Evolutionary conservation across 306 rosid species (phyloP), one percentile per base, ranked within the genome.

Genomic region (Prosopis cineraria): DNA sequence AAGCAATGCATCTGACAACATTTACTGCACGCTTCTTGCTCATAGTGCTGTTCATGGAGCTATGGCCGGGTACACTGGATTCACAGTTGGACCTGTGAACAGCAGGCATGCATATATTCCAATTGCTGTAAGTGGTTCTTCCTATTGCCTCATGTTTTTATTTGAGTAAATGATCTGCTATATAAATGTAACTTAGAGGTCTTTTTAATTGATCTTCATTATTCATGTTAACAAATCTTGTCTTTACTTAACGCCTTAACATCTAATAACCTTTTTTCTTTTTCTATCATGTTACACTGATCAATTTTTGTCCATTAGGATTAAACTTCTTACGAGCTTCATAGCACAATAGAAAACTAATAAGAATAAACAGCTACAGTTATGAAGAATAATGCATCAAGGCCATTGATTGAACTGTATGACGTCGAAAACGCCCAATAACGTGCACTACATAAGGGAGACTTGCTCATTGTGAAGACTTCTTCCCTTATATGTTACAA

Each of bases 11-110:
- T 91, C 96, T 1, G 98, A 95, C 90, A 95, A 90, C 80, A 75
- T 95, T 75, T 92, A 91, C 88, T 91, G 98, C 85, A 95, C 98
- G 22, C 98, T 95, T 82, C 97, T 95, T 82, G 98, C 98, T 73
- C 98, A 95, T 13, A 75, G 98, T 74, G 97, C 92, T 83, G 92
- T 95, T 65, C 98, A 92, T 76, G 98, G 97, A 70, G 97, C 97
- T 84, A 95, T 92, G 98, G 97, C 97, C 31, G 98, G 98, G 65
- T 95, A 79, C 83, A 89, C 91, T 41, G 98, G 98, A 68, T 95
- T 95, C 86, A 95, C 98, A 0, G 89, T 95, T 3, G 96, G 97
- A 70, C 93, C 98, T 53, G 98, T 92, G 63, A 92, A 91, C 81
- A 87, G 89, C 84, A 91, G 63, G 82, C 98, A 95, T 68, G 96